Evolutionary conservation across 345 rosid species (phyloP), one percentile per base, ranked within the genome.

Genomic region (Gossypium turneri): DNA sequence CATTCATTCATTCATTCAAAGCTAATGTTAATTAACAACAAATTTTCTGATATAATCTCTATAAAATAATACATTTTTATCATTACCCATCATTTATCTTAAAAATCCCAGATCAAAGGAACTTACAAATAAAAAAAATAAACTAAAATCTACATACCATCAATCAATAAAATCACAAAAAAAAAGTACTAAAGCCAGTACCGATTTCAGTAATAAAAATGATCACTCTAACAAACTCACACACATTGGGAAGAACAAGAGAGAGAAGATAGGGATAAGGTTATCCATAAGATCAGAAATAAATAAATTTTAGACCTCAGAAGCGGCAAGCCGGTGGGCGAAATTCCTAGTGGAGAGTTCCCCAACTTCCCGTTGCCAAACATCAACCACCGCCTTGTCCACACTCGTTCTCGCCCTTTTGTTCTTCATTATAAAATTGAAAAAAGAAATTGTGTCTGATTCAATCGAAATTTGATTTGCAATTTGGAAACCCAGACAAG

Each of bases 281-380:
- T 51, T 27, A 29, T 19, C 16, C 48, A 7, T 5, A 34, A 19
- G 55, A 47, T 7, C 41, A 67, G 65, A 70, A 34, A 38, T 72
- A 62, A 61, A 52, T 65, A 67, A 15, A 34, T 34, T 34, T 73
- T 48, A 61, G 27, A 93, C 98, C 99, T 93, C 84, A 2, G 98
- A 90, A 51, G 84, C 97, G 22, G 84, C 85, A 79, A 89, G 88
- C 19, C 99, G 97, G 83, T 76, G 86, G 6, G 86, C 85, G 92
- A 95, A 95, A 69, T 75, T 82, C 53, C 94, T 80, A 47, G 90
- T 67, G 59, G 93, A 86, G 78, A 94, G 86, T 4, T 81, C 85
- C 52, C 98, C 98, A 77, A 94, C 81, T 79, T 94, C 93, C 48
- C 98, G 91, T 63, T 83, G 82, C 83, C 90, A 80, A 41, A 94